Conservation (phyloP, 139 green algal species). For the Trebouxia sp. region DNA sequence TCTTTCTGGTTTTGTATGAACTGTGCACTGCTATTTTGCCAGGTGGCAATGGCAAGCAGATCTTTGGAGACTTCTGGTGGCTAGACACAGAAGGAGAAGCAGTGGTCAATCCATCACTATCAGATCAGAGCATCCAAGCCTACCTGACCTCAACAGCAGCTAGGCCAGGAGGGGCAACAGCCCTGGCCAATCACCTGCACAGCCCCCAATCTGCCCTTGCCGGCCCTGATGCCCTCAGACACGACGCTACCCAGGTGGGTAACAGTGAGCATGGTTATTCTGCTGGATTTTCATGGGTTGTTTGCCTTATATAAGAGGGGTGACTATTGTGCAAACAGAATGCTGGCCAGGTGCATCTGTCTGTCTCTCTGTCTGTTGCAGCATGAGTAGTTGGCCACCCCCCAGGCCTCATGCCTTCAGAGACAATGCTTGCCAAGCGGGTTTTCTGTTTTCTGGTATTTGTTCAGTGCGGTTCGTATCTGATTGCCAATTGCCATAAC, state of each 20-base stretch:
- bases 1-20: too few species aligned
- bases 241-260: neutral
- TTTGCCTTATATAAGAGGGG: too few species aligned
- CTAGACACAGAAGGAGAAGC: slow-evolving; percentile 36
- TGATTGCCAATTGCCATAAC: too few species aligned
- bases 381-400: too few species aligned
- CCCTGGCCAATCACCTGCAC: slow-evolving; percentile 1
- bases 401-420: too few species aligned
- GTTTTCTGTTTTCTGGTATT: too few species aligned
- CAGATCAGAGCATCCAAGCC: slow-evolving; percentile 17
- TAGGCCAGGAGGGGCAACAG: neutral
- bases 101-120: neutral
- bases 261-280: neutral
- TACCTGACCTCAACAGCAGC: neutral
- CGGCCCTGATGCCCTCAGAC: neutral
- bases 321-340: too few species aligned
- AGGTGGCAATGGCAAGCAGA: slow-evolving; percentile 49
- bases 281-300: too few species aligned
- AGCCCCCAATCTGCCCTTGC: neutral
- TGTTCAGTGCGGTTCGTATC: too few species aligned
- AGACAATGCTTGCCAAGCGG: too few species aligned
- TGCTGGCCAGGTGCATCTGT: too few species aligned
- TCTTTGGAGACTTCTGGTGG: slow-evolving; percentile 58
- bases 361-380: too few species aligned
- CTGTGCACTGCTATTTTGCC: neutral